Evolutionary conservation across 768 basidiomycete genomes (phyloP).

Genomic region (Boletellus sp.): DNA sequence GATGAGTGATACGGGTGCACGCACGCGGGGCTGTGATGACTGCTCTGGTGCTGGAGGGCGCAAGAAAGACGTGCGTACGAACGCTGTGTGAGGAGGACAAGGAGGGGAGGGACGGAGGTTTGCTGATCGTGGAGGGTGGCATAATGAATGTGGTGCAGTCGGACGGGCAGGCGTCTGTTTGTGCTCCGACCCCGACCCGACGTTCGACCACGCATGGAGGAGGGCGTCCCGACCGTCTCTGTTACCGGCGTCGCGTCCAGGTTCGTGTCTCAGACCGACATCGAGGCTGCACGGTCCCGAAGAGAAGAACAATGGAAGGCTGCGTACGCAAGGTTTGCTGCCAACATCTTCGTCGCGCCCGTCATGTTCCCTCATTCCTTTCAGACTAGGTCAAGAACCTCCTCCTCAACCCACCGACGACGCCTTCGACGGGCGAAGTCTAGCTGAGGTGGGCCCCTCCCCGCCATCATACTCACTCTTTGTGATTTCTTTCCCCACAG

Average conservation of each 20-base stretch:
- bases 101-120: slow-evolving; percentile 22
- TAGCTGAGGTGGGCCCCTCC: slow-evolving; percentile 71
- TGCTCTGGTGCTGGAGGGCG: slow-evolving; percentile 44
- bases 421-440: slow-evolving; percentile 76
- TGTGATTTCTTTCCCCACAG: slow-evolving; percentile 35
- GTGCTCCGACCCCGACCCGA: slow-evolving; percentile 21
- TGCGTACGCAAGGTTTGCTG: slow-evolving; percentile 70
- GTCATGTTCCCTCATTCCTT: slow-evolving; percentile 6
- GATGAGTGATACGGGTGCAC: slow-evolving; percentile 20
- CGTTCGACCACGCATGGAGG: slow-evolving; percentile 47
- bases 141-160: slow-evolving; percentile 2
- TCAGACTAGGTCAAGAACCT: slow-evolving; percentile 79
- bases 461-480: background rate
- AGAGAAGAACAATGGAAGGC: slow-evolving; percentile 88
- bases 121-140: slow-evolving; percentile 15
- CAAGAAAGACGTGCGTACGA: slow-evolving; percentile 21
- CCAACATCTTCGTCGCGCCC: background rate
- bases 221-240: slow-evolving; percentile 68
- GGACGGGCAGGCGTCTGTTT: slow-evolving; percentile 5
- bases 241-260: slow-evolving; percentile 74
- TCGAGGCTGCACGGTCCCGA: slow-evolving; percentile 66
- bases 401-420: slow-evolving; percentile 75
- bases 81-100: slow-evolving; percentile 27
- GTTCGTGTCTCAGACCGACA: slow-evolving; percentile 76
- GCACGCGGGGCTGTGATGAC: slow-evolving; percentile 71